A percentile compares a stretch with the other conserved stretches of the same genome.
These are phyloP conservation scores for Blattamonas nauphoetae DNA, from an alignment of 78 protist genomes.

Conservation along the genomic window DNA sequence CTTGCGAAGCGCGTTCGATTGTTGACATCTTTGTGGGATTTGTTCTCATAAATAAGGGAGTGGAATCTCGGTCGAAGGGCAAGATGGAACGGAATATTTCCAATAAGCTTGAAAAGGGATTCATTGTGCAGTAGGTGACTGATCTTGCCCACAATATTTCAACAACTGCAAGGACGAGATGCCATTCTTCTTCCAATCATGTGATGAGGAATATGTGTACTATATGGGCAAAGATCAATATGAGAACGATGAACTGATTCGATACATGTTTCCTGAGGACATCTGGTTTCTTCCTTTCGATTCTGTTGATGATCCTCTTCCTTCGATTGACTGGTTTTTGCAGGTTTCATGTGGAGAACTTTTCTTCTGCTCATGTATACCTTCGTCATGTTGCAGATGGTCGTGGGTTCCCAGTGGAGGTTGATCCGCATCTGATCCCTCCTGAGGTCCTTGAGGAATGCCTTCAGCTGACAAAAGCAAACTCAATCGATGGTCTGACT, in stretches of 20 bases:
- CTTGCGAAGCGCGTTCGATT: too few relatives aligned
- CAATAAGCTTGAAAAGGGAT: too few relatives aligned
- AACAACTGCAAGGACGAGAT: too few relatives aligned
- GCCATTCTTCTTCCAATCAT: neutral
- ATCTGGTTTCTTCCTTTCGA: slow-evolving; percentile 40
- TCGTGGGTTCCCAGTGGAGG: neutral
- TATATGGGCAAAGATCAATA: slow-evolving; percentile 75
- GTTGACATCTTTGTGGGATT: too few relatives aligned
- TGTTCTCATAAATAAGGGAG: too few relatives aligned
- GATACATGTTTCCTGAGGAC: slow-evolving; percentile 73
- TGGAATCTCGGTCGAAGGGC: too few relatives aligned
- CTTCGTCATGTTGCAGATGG: slow-evolving; percentile 53
- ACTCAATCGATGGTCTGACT: slow-evolving; percentile 64
- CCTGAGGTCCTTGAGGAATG: slow-evolving; percentile 66
- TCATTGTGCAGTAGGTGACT: too few relatives aligned
- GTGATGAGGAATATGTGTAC: neutral
- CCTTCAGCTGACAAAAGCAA: slow-evolving; percentile 74
- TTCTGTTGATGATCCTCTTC: neutral
- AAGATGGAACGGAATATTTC: too few relatives aligned
- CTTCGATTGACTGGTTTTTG: neutral
- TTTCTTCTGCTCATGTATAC: slow-evolving; percentile 88
- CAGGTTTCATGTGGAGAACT: slow-evolving; percentile 81
- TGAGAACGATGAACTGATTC: slow-evolving; percentile 84
- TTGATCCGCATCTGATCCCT: slow-evolving; percentile 51
- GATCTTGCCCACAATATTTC: too few relatives aligned